phyloP scores from a whole-genome alignment of 306 rosid species.

The barrel medic (Medicago truncatula) region MtrunA17r5.0-ANR NC_053042.1:55932001-55932500 shows the following conservation, averaged over 20 bases:
- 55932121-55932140: too few relatives aligned
- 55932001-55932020: constrained; percentile 35
- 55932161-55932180: constrained; percentile 18
- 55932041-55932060: background rate
- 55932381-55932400: too few relatives aligned
- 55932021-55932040: too few relatives aligned
- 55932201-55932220: background rate
- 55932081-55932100: background rate
- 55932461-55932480: too few relatives aligned
- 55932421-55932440: too few relatives aligned
- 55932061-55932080: background rate
- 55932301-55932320: too few relatives aligned
- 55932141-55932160: background rate
- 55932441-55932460: too few relatives aligned
- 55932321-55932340: background rate
- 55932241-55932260: background rate
- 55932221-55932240: background rate
- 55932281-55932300: background rate
- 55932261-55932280: constrained; percentile 37
- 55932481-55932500: too few relatives aligned
- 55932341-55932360: too few relatives aligned
- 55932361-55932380: too few relatives aligned
- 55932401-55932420: too few relatives aligned
- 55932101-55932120: background rate
- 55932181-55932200: background rate